Percentiles rank a stretch among this genome's conserved stretches.
phyloP scores from a whole-genome alignment of 768 basidiomycete species.

The Hypholoma fasciculare region DNA sequence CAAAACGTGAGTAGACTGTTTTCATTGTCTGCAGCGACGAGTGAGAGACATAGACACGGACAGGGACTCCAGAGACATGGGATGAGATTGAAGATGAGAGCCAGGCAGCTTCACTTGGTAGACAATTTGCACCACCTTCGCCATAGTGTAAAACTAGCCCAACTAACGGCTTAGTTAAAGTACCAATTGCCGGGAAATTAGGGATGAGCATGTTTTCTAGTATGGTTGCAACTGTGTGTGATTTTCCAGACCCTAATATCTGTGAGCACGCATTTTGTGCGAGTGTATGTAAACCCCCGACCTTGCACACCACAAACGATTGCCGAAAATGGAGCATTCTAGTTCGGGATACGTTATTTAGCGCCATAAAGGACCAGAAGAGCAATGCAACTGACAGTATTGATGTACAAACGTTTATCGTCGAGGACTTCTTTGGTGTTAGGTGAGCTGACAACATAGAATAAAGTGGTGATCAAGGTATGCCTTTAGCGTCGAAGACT shows the following conservation, averaged over 20 bases:
- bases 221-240: conserved; percentile 67
- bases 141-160: conserved; percentile 73
- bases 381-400: conserved; percentile 48
- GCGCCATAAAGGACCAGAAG: neutral
- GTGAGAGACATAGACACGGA: conserved; percentile 58
- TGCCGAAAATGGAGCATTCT: conserved; percentile 77
- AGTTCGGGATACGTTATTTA: neutral
- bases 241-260: conserved; percentile 64
- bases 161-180: conserved; percentile 50
- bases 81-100: conserved; percentile 36
- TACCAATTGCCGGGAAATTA: conserved; percentile 47
- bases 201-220: conserved; percentile 73
- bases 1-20: conserved; percentile 54
- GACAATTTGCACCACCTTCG: conserved; percentile 57
- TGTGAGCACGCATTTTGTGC: neutral
- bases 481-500: conserved; percentile 11
- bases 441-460: conserved; percentile 29
- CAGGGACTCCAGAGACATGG: conserved; percentile 29
- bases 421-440: conserved; percentile 28
- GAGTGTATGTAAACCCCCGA: neutral
- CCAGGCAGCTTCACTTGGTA: conserved; percentile 71
- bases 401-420: conserved; percentile 63
- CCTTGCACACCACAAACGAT: conserved; percentile 76
- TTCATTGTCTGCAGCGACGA: conserved; percentile 64
- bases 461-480: neutral